phyloP scores from a whole-genome alignment of 495 filamentous ascomycete species.

The Talaromyces nanjingensis region DNA sequence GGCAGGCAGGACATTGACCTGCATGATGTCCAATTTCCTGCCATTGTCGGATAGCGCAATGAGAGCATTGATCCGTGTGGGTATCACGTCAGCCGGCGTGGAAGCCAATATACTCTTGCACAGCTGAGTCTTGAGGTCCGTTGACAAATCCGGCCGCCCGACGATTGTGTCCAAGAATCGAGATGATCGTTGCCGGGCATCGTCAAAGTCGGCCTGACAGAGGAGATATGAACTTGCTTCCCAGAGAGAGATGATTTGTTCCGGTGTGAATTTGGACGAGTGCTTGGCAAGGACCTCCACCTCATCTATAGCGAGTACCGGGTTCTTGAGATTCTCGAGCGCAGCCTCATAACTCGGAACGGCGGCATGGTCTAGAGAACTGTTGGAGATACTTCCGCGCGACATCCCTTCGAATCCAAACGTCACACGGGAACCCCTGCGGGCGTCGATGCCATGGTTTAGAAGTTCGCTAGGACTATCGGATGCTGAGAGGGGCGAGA shows the following conservation, averaged over 20 bases:
- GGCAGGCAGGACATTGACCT: constrained; percentile 32
- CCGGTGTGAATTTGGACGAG: constrained; percentile 30
- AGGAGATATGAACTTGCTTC: constrained; percentile 35
- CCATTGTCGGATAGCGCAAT: constrained; percentile 41
- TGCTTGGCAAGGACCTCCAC: constrained; percentile 30
- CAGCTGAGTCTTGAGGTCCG: constrained; percentile 24
- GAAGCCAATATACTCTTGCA: constrained; percentile 33
- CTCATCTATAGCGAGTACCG: constrained; percentile 34
- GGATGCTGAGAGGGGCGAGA: constrained; percentile 29
- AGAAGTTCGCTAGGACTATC: constrained; percentile 28
- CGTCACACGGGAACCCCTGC: constrained; percentile 21
- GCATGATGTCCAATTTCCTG: constrained; percentile 33
- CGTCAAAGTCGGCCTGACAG: constrained; percentile 28
- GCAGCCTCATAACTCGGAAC: constrained; percentile 35
- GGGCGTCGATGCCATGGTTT: constrained; percentile 25
- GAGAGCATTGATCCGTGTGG: constrained; percentile 32
- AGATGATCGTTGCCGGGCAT: constrained; percentile 32
- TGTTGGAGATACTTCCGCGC: constrained; percentile 38
- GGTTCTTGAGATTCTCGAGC: constrained; percentile 29
- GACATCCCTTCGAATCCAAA: constrained; percentile 38
- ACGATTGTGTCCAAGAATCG: constrained; percentile 32
- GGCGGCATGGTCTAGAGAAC: constrained; percentile 36
- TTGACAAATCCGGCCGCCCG: constrained; percentile 35
- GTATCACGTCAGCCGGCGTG: constrained; percentile 32
- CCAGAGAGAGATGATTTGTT: constrained; percentile 37